These are phyloP conservation scores for Besnoitia besnoiti DNA, from an alignment of 169 alveolate species.

Conservation along the genomic window DNA sequence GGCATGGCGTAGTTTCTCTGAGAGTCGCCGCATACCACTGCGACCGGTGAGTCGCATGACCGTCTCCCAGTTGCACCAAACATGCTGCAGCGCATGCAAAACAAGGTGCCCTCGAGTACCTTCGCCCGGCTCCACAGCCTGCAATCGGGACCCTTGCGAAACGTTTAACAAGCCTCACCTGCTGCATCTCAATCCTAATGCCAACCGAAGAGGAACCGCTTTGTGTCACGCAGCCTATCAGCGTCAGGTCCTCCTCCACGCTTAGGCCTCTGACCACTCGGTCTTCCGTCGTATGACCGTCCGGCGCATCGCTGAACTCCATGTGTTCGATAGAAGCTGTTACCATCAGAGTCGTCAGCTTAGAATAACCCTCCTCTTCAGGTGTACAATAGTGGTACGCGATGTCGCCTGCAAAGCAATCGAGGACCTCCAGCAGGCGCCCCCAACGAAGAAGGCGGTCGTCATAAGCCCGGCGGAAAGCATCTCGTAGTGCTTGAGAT, in stretches of 20 bases:
- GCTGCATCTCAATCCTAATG: slow-evolving; percentile 40
- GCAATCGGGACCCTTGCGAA: neutral
- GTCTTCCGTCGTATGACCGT: neutral
- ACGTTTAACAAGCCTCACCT: slow-evolving; percentile 18
- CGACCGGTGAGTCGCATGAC: neutral
- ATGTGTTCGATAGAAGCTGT: slow-evolving; percentile 59
- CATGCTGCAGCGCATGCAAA: neutral
- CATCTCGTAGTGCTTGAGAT: slow-evolving; percentile 51
- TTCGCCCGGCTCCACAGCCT: neutral
- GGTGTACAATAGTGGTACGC: slow-evolving; percentile 60
- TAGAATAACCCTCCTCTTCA: slow-evolving; percentile 31
- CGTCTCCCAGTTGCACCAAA: neutral
- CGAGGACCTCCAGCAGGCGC: slow-evolving; percentile 62
- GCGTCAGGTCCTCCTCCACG: slow-evolving; percentile 54
- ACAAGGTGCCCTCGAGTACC: neutral
- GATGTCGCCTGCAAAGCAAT: slow-evolving; percentile 67
- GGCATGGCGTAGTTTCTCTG: too few relatives aligned
- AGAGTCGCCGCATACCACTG: too few relatives aligned
- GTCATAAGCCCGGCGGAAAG: slow-evolving; percentile 52
- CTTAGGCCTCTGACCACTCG: neutral
- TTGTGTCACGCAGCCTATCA: slow-evolving; percentile 46
- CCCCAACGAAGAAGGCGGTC: slow-evolving; percentile 61
- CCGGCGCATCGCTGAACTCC: slow-evolving; percentile 19
- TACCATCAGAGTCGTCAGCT: slow-evolving; percentile 44
- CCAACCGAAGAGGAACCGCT: slow-evolving; percentile 50